Base-by-base conservation (phyloP, 495 filamentous ascomycete species). In the Xylaria intraflava region DNA sequence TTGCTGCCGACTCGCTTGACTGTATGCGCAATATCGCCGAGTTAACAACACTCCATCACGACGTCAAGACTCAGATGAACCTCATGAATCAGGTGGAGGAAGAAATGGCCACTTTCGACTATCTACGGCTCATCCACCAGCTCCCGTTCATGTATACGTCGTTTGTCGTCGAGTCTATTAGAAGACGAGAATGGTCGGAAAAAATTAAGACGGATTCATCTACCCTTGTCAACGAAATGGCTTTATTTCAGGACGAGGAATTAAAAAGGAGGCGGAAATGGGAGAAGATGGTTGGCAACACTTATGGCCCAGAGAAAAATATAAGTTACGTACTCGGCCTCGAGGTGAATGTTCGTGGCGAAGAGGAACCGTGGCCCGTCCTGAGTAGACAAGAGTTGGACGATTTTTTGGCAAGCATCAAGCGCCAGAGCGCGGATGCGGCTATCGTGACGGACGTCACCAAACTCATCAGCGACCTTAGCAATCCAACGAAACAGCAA, bases 131-230 rank as follows among this genome's bases (percentile, higher is more conserved):
- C 20, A 83, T 95, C 10, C 84, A 87, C 27, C 81, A 88, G 45
- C 78, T 97, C 51, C 94, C 93, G 8, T 81, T 85, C 51, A 78
- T 90, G 23, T 99, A 99, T 65, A 92, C 93, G 1, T 89, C 88
- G 0, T 84, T 95, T 23, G 71, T 95, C 12, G 78, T 90, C 14
- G 93, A 99, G 64, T 84, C 89, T 22, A 79, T 95, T 41, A 81
- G 86, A 49, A 84, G 93, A 10, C 85, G 81, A 33, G 91, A 96
- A 71, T 99, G 93, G 89, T 81, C 78, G 8, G 86, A 91, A 20
- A 96, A 95, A 68, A 83, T 96, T 64, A 86, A 83, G 58, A 77
- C 79, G 6, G 92, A 96, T 57, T 90, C 90, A 2, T 79, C 87
- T 14, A 86, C 85, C 2, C 70, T 97, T 27, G 88, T 89, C 6